Conservation (phyloP, 352 stramenopile species). For the Globisporangium takayamanum region DNA sequence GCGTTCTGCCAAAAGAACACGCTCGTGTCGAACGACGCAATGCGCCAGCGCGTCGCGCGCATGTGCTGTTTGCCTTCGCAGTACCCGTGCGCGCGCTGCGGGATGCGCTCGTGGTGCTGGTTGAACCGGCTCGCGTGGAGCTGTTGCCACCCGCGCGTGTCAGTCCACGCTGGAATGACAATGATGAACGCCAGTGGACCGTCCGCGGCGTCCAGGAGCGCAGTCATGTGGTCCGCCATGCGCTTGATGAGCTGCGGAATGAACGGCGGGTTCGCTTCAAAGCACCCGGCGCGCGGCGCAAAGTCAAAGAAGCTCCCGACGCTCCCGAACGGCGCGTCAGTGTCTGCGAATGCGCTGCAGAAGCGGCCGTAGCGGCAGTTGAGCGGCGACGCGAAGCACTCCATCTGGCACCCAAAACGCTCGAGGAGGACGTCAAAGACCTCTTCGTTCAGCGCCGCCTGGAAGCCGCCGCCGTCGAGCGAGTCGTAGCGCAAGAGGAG, state of each 20-base stretch:
- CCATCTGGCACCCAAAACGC: constrained; percentile 90
- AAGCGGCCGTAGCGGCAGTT: constrained; percentile 90
- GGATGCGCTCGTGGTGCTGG: constrained; percentile 60
- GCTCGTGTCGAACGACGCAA: constrained; percentile 93
- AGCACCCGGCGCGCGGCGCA: constrained; percentile 76
- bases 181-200: constrained; percentile 86
- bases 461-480: constrained; percentile 90
- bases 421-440: constrained; percentile 89
- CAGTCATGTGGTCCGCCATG: constrained; percentile 87
- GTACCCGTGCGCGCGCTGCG: constrained; percentile 87
- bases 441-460: constrained; percentile 87
- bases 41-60: constrained; percentile 80
- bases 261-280: constrained; percentile 95
- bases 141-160: constrained; percentile 79
- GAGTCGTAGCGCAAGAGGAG: constrained; percentile 91
- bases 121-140: constrained; percentile 75
- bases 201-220: constrained; percentile 55
- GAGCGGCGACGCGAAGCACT: constrained; percentile 93
- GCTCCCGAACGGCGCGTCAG: constrained; percentile 86
- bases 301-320: constrained; percentile 93
- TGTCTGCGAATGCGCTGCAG: constrained; percentile 88
- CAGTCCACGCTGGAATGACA: constrained; percentile 88
- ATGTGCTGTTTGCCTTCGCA: constrained; percentile 90
- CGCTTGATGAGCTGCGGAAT: constrained; percentile 88
- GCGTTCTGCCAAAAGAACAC: constrained; percentile 95